Base-by-base conservation (phyloP, 805 yeast genomes). In the Suhomyces kilbournensis region DNA sequence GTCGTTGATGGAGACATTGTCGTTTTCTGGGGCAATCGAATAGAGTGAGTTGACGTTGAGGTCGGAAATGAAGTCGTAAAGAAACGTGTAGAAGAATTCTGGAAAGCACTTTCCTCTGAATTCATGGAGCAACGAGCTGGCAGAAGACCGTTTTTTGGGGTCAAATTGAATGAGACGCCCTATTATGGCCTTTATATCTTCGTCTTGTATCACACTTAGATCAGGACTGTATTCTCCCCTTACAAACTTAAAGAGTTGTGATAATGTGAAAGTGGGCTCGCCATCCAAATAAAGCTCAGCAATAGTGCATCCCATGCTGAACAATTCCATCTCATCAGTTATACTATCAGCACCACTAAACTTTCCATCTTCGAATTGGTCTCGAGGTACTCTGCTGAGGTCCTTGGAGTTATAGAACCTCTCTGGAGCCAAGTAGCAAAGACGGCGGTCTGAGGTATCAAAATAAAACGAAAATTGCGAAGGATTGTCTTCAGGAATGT, bases 371-470 rank as follows among this genome's bases (percentile, higher is more conserved):
- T 68, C 70, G 46, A 60, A 61, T 20, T 60, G 55, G 48, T 56
- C 62, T 45, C 56, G 65, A 20, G 22, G 51, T 51, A 49, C 53
- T 35, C 28, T 50, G 7, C 65, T 52, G 28, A 63, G 60, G 61
- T 60, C 55, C 62, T 67, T 55, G 12, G 72, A 65, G 40, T 55
- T 70, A 60, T 61, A 75, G 61, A 94, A 93, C 57, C 99, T 74
- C 65, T 94, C 99, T 0, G 99, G 99, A 0, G 99, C 98, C 43
- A 94, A 68, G 67, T 93, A 93, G 68, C 99, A 94, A 2, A 83
- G 80, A 60, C 97, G 78, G 57, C 97, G 76, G 64, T 83, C 89
- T 2, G 96, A 88, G 2, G 93, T 89, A 69, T 94, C 98, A 65
- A 92, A 94, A 68, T 86, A 94, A 63, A 93, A 94, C 0, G 94